Base-by-base conservation (phyloP, 345 rosid species). In the Eucalyptus erythrocorys region DNA sequence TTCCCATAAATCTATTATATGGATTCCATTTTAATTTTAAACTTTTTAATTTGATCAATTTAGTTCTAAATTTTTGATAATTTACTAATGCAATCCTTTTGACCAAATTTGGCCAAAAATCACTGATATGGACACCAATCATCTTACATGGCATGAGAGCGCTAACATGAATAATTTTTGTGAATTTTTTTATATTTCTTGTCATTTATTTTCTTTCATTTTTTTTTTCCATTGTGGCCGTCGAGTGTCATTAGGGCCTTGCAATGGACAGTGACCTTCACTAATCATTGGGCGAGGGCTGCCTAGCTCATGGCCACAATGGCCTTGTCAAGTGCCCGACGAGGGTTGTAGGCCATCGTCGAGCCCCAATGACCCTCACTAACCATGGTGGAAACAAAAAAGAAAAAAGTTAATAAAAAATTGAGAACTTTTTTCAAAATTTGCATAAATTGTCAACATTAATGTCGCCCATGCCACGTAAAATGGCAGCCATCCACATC, bases 111-210 rank as follows among this genome's bases (percentile, higher is more conserved):
- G 30, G 26, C 26, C 2, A 53, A 4, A 57, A 57, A 57, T 4
- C 0, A 1, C 1, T 24, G 0, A 53, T 8, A 22, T 53, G 2
- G 12, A 53, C 3, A 1, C 5, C 0, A 4, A 0, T 8, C 27
- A 8, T 53, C 59, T 4, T 51, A 53, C 10, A 10, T 51, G 24
- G 2, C 9, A 19, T 0, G 1, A 1, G 0, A 0, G 2, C 4
- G 2, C 24, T 51, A 3, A 51, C 22, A 21, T 7, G 10, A 3
- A 7, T 0, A 19, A 51, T 19, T 51, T 51, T 51, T 7, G 0
- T 19, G 24, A 19, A 51, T 19, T 51, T 17, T 51, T 7, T 51
- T 51, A 19, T 51, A 51, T 19, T 7, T 51, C 9, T 51, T 51
- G 13, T 48, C 15, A 12, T 48, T 48, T 47, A 13, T 3, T 48